Evolutionary conservation across 805 yeast species (phyloP).

Genomic region (Candida ulmi): DNA sequence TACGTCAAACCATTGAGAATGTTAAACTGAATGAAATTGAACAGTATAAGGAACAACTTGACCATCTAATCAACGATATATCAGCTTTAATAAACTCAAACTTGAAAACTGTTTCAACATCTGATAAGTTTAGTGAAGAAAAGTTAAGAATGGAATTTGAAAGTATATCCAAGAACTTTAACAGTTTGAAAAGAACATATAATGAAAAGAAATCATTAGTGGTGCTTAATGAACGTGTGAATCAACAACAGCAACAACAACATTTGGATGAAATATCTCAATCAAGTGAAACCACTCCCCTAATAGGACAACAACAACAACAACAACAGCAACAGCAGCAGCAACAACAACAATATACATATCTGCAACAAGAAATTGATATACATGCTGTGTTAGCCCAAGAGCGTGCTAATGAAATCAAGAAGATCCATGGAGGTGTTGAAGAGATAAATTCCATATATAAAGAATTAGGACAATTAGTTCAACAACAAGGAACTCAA

Average conservation of each 20-base stretch:
- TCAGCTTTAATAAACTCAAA: constrained; percentile 15
- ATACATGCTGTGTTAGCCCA: constrained; percentile 60
- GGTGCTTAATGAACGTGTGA: constrained; percentile 24
- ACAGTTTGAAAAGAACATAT: constrained; percentile 37
- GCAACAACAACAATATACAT: constrained; percentile 30
- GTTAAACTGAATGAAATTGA: constrained; percentile 13
- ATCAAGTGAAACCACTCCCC: neutral
- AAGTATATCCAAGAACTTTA: constrained; percentile 42
- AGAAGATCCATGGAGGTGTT: constrained; percentile 70
- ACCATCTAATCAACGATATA: constrained; percentile 25
- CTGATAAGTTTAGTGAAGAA: constrained; percentile 23
- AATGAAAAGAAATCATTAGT: constrained; percentile 41
- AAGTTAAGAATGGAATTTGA: constrained; percentile 53
- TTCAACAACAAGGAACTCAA: constrained; percentile 79
- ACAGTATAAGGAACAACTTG: constrained; percentile 26
- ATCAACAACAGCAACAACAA: constrained; percentile 6
- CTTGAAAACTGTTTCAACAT: constrained; percentile 8
- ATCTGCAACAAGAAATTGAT: constrained; percentile 48
- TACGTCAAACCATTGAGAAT: constrained; percentile 28
- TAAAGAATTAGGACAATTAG: constrained; percentile 71
- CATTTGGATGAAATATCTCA: neutral
- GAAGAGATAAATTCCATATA: constrained; percentile 82
- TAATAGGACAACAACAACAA: too few species aligned
- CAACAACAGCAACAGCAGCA: constrained; percentile 24
- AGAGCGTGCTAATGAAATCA: constrained; percentile 70